Conservation (phyloP, 441 rosid genomes). For the Brassica balearica region DNA sequence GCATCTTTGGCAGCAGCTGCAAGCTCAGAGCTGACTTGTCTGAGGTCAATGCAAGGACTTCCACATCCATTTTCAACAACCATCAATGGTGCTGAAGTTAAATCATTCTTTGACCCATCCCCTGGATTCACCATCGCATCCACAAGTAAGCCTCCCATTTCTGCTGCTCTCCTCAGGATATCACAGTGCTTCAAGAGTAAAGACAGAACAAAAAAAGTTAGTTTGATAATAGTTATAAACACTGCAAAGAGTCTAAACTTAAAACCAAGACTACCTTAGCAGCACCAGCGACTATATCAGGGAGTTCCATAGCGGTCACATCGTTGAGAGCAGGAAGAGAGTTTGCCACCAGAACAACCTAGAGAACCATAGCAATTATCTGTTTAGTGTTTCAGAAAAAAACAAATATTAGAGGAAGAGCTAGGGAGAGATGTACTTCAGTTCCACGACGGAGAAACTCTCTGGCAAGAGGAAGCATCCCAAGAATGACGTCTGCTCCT, state of each 20-base stretch:
- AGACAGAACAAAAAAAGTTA: conserved; percentile 18
- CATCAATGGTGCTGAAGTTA: conserved; percentile 84
- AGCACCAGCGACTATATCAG: conserved; percentile 96
- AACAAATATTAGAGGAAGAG: not conserved
- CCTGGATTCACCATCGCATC: conserved; percentile 82
- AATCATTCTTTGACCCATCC: conserved; percentile 69
- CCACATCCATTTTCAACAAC: conserved; percentile 99
- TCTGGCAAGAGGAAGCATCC: conserved; percentile 98
- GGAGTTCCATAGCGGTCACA: conserved; percentile 97
- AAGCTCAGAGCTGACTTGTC: conserved; percentile 99
- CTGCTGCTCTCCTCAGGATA: conserved; percentile 95
- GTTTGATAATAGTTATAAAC: conserved; percentile 11
- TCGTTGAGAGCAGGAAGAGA: conserved; percentile 98
- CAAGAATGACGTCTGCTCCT: conserved; percentile 94
- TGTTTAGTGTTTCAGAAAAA: conserved; percentile 4
- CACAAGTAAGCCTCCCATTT: conserved; percentile 92
- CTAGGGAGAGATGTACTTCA: conserved; percentile 59
- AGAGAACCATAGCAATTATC: conserved; percentile 37
- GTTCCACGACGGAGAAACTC: conserved; percentile 97
- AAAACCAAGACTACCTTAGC: conserved; percentile 71
- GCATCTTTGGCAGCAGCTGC: conserved; percentile 96
- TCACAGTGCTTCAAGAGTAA: conserved; percentile 75
- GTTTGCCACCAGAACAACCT: conserved; percentile 98
- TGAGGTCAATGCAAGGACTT: conserved; percentile 95
- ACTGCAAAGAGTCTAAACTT: not conserved